Base-by-base conservation (phyloP, 2,329 filamentous ascomycete species). In the Venturia asperata region DNA sequence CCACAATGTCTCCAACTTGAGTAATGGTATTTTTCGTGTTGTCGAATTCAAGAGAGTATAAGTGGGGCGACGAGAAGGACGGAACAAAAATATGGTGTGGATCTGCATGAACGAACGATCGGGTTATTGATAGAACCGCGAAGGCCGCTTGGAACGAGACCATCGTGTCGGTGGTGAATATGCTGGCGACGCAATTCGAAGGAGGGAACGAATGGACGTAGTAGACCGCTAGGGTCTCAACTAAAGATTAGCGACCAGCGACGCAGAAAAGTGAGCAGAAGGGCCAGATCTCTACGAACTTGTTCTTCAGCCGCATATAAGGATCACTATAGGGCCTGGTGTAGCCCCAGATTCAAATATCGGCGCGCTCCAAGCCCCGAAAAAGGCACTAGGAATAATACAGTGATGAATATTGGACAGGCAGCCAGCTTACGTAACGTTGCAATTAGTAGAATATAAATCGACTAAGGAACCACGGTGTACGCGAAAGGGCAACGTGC, bases 51-150 rank as follows among this genome's bases (percentile, higher is more conserved):
- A 96, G 87, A 0, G 91, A 95, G 77, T 93, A 94, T 72, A 96
- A 94, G 75, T 90, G 89, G 64, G 91, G 91, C 66, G 89, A 89
- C 67, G 90, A 93, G 91, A 91, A 96, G 65, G 91, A 96, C 68
- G 91, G 91, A 72, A 93, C 86, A 89, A 96, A 94, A 74, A 96
- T 82, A 79, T 95, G 90, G 76, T 96, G 91, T 74, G 90, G 87
- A 88, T 93, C 93, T 67, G 75, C 83, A 3, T 37, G 52, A n/a
- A 58, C 52, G 52, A 58, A 37, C n/a, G 52, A 7, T n/a, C 27
- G 30, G 30, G 17, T 27, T 58, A 21, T 58, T 2, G 19, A 10
- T 7, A 58, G 52, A 3, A 21, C 52, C 27, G 17, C 52, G 0
- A 58, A 37, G 9, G 15, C 52, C 30, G 17, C 30, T 34, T 5